A percentile compares a stretch with the other conserved stretches of the same genome.
phyloP scores from a whole-genome alignment of 2,329 filamentous ascomycete genomes.

The Xylaria sp. region DNA sequence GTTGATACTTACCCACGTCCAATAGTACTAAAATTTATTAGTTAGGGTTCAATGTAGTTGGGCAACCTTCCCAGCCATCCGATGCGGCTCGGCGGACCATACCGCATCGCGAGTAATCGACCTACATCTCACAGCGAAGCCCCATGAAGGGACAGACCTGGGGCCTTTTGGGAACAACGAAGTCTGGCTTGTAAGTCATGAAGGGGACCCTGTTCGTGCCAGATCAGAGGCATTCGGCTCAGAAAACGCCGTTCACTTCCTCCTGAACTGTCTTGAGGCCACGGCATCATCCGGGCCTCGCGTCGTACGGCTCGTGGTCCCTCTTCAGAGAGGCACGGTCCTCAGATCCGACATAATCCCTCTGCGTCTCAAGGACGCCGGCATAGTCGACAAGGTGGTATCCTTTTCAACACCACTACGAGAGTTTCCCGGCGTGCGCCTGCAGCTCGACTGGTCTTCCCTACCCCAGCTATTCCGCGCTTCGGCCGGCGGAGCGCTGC shows the following conservation, averaged over 20 bases:
- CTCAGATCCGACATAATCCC: conserved; percentile 31
- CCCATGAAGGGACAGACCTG: background rate
- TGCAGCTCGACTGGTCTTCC: conserved; percentile 12
- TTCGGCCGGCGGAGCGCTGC: conserved; percentile 28
- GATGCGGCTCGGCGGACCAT: background rate
- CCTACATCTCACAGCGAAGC: conserved; percentile 16
- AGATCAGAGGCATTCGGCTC: conserved; percentile 18
- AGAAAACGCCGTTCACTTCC: conserved; percentile 20
- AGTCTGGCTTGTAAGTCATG: background rate
- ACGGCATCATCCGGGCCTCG: conserved; percentile 6
- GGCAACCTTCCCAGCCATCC: conserved; percentile 7
- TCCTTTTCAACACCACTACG: conserved; percentile 29
- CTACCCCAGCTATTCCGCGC: conserved; percentile 23
- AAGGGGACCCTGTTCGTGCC: background rate
- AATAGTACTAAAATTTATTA: conserved; percentile 7
- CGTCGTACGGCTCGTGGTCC: conserved; percentile 26
- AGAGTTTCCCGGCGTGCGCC: conserved; percentile 15
- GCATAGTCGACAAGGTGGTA: conserved; percentile 19
- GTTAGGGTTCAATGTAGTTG: conserved; percentile 22
- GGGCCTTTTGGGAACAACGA: background rate
- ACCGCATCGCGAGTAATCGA: conserved; percentile 27
- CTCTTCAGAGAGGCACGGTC: conserved; percentile 25
- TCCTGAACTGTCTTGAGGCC: conserved; percentile 24
- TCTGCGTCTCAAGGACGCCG: conserved; percentile 27
- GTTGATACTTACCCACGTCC: background rate